Percentiles rank a stretch among this genome's conserved stretches.
Conservation (phyloP, 345 rosid genomes). For the Crucihimalaya himalaica region DNA sequence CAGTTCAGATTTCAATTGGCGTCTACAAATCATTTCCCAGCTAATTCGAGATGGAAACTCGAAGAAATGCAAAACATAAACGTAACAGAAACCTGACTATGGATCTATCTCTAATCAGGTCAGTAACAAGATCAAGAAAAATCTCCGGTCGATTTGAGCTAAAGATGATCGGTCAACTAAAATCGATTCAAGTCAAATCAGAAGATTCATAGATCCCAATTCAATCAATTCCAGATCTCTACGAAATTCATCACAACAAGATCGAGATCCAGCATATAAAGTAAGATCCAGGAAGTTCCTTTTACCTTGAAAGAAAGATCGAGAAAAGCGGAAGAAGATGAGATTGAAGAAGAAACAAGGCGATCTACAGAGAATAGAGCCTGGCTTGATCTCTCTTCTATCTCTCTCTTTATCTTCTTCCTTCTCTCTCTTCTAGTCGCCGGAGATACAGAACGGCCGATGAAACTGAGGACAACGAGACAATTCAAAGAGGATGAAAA, state of each 20-base stretch:
- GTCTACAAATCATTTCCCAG: constrained; percentile 24
- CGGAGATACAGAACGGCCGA: constrained; percentile 36
- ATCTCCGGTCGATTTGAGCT: constrained; percentile 4
- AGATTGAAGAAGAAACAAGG: constrained; percentile 29
- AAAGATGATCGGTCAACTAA: constrained; percentile 26
- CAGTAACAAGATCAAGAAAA: neutral
- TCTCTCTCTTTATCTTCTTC: neutral
- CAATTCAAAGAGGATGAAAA: constrained; percentile 29
- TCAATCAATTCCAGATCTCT: constrained; percentile 28
- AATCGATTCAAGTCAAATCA: neutral
- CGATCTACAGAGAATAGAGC: constrained; percentile 11
- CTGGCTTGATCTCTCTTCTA: neutral
- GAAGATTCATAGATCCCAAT: constrained; percentile 25
- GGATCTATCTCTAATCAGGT: constrained; percentile 27
- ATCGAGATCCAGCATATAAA: constrained; percentile 32
- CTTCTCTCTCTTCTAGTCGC: constrained; percentile 22
- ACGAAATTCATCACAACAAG: constrained; percentile 1
- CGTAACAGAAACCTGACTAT: constrained; percentile 3
- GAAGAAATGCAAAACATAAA: neutral
- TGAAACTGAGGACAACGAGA: constrained; percentile 34
- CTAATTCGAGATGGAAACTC: neutral
- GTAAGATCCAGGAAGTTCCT: constrained; percentile 33
- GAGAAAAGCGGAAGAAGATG: constrained; percentile 17
- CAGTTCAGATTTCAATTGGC: constrained; percentile 5
- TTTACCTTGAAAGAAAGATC: constrained; percentile 36